phyloP scores from a whole-genome alignment of 495 filamentous ascomycete species.

The Astrothelium macrocarpum region DNA sequence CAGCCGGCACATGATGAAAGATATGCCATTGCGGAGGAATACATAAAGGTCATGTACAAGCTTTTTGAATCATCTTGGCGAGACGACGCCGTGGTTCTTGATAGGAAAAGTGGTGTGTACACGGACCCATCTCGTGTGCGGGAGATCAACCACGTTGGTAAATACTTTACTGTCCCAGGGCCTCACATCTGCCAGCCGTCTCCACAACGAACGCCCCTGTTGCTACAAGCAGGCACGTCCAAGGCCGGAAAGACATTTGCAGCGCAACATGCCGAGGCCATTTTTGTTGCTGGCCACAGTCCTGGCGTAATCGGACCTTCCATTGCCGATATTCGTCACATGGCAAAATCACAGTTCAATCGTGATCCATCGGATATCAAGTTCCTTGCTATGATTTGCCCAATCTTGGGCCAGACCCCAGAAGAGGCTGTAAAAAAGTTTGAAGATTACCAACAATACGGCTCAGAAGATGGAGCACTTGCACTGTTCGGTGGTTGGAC shows the following conservation, averaged over 20 bases:
- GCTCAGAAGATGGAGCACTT: constrained; percentile 47
- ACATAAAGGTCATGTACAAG: constrained; percentile 59
- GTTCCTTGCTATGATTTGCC: constrained; percentile 37
- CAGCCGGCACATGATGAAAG: constrained; percentile 57
- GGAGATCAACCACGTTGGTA: constrained; percentile 56
- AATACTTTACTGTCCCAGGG: constrained; percentile 56
- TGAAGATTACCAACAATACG: constrained; percentile 42
- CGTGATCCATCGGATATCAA: constrained; percentile 45
- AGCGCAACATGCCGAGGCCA: constrained; percentile 50
- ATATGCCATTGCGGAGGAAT: constrained; percentile 59
- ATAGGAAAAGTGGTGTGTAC: constrained; percentile 47
- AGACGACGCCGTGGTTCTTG: constrained; percentile 52
- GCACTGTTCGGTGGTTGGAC: constrained; percentile 56
- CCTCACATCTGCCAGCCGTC: constrained; percentile 55
- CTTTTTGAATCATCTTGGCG: constrained; percentile 62
- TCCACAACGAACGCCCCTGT: constrained; percentile 54
- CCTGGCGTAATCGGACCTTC: constrained; percentile 36
- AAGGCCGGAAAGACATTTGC: constrained; percentile 54
- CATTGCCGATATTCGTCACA: constrained; percentile 43
- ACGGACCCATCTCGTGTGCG: constrained; percentile 50
- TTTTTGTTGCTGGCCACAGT: constrained; percentile 43
- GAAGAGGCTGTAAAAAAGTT: constrained; percentile 45
- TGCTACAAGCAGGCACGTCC: constrained; percentile 57
- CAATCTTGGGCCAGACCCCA: constrained; percentile 44
- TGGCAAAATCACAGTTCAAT: constrained; percentile 35